These are phyloP conservation scores for Periglandula ipomoeae DNA, from an alignment of 2,329 filamentous ascomycete genomes.

Conservation along the genomic window DNA sequence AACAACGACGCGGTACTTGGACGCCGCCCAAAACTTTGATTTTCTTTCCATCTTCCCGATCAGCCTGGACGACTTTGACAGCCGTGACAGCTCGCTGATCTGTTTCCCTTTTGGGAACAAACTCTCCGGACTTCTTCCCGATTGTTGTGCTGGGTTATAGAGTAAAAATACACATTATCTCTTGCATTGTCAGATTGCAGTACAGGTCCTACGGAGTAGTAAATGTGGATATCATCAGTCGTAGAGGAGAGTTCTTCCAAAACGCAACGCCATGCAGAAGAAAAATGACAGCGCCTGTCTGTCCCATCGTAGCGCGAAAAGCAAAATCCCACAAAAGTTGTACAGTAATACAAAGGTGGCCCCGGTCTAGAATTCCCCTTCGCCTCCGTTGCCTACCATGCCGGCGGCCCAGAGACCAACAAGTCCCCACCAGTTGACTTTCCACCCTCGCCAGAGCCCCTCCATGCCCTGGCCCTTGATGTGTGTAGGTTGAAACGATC, in stretches of 20 bases:
- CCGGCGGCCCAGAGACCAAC: constrained; percentile 66
- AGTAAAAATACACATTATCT: not conserved
- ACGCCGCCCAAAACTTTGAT: too few relatives aligned
- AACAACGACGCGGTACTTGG: too few relatives aligned
- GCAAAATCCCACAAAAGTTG: not conserved
- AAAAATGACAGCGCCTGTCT: not conserved
- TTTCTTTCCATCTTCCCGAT: too few relatives aligned
- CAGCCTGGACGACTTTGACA: too few relatives aligned
- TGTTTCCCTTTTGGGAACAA: too few relatives aligned
- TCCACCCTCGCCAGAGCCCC: constrained; percentile 66
- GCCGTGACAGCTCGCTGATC: too few relatives aligned
- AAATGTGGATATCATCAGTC: constrained; percentile 26
- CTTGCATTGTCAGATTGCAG: not conserved
- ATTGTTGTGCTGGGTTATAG: too few relatives aligned
- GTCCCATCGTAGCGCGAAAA: constrained; percentile 1
- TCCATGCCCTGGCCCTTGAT: constrained; percentile 57
- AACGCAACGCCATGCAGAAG: constrained; percentile 8
- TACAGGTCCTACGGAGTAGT: not conserved
- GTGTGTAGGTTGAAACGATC: constrained; percentile 24
- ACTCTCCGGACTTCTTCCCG: not conserved
- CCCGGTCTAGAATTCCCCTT: constrained; percentile 44
- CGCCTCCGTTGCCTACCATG: constrained; percentile 51
- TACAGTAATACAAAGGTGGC: constrained; percentile 8
- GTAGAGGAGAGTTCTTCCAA: constrained; percentile 7
- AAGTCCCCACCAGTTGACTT: constrained; percentile 69